phyloP scores from a whole-genome alignment of 2,329 filamentous ascomycete genomes.

The Aspergillus tubingensis region DNA sequence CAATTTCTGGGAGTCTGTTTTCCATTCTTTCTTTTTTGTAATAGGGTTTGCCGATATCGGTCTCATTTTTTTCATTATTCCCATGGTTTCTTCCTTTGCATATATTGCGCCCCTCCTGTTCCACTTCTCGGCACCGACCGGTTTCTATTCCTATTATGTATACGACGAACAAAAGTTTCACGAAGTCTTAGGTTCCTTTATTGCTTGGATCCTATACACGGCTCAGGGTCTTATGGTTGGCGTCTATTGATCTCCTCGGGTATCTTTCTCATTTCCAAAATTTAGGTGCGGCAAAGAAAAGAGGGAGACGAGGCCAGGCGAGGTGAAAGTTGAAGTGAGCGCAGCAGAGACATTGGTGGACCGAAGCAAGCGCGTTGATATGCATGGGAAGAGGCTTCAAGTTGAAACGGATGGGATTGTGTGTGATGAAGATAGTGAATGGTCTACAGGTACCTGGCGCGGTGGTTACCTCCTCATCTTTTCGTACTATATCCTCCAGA shows the following conservation, averaged over 20 bases:
- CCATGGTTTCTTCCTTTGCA: slow-evolving; percentile 39
- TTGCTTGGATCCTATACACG: slow-evolving; percentile 36
- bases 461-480: slow-evolving; percentile 25
- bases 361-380: slow-evolving; percentile 30
- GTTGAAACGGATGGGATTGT: slow-evolving; percentile 27
- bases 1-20: slow-evolving; percentile 21
- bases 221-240: slow-evolving; percentile 44
- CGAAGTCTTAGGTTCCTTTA: slow-evolving; percentile 38
- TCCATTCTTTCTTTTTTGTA: slow-evolving; percentile 27
- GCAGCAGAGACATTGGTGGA: slow-evolving; percentile 31
- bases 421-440: slow-evolving; percentile 26
- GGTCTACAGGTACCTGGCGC: slow-evolving; percentile 26
- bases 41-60: slow-evolving; percentile 33
- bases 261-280: slow-evolving; percentile 37
- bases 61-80: slow-evolving; percentile 25
- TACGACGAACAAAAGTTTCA: slow-evolving; percentile 47
- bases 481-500: slow-evolving; percentile 24
- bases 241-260: slow-evolving; percentile 44
- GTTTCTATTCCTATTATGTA: slow-evolving; percentile 40
- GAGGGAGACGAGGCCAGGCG: slow-evolving; percentile 35
- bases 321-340: slow-evolving; percentile 35
- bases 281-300: slow-evolving; percentile 36
- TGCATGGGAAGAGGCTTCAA: slow-evolving; percentile 31
- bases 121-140: slow-evolving; percentile 30
- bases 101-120: slow-evolving; percentile 40